Evolutionary conservation across 2,329 filamentous ascomycete species (phyloP).

Genomic region (Aspergillus jensenii): DNA sequence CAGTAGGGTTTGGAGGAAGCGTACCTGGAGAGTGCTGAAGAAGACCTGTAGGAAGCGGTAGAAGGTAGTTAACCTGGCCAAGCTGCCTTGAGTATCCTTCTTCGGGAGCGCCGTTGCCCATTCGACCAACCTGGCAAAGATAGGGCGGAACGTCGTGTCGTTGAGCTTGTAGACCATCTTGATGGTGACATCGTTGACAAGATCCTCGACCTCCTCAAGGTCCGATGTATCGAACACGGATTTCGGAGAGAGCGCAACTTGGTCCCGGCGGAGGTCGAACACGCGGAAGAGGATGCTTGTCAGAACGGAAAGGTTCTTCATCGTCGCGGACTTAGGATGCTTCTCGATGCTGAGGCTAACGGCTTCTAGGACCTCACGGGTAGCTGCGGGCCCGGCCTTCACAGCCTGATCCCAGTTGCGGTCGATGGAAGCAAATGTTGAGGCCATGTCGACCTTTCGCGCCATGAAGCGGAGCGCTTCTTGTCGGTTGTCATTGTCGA

Average conservation of each 20-base stretch:
- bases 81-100: constrained; percentile 58
- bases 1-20: background rate
- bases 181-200: constrained; percentile 69
- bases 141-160: constrained; percentile 85
- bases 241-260: constrained; percentile 29
- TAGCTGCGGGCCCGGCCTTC: constrained; percentile 61
- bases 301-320: constrained; percentile 71
- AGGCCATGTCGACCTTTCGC: constrained; percentile 72
- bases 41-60: constrained; percentile 79
- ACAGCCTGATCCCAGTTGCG: constrained; percentile 70
- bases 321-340: constrained; percentile 74
- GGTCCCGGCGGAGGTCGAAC: constrained; percentile 50
- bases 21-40: constrained; percentile 75
- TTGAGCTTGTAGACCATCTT: constrained; percentile 97
- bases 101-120: constrained; percentile 69
- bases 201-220: constrained; percentile 60
- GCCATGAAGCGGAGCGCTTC: constrained; percentile 74
- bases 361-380: constrained; percentile 67
- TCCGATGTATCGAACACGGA: constrained; percentile 48
- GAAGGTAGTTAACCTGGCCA: constrained; percentile 69
- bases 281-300: constrained; percentile 59
- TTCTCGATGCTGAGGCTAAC: constrained; percentile 71
- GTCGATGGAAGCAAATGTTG: constrained; percentile 71
- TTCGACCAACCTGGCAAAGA: constrained; percentile 83
- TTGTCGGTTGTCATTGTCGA: constrained; percentile 63